Conservation (phyloP, 129 eudicot genomes). For the Calendula officinalis region DNA sequence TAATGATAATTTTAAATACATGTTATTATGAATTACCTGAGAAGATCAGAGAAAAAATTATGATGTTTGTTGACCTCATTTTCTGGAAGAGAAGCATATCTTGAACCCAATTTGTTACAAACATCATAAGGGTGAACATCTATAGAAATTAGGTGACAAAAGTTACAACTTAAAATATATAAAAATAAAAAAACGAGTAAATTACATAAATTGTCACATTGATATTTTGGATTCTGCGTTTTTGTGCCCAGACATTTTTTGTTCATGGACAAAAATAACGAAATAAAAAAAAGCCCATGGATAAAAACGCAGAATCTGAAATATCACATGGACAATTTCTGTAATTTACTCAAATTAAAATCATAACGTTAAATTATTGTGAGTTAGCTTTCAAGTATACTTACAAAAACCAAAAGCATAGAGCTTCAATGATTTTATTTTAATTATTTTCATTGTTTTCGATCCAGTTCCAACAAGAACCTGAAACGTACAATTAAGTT, state of each 20-base stretch:
- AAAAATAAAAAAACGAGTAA: neutral
- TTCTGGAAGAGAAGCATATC: slow-evolving; percentile 61
- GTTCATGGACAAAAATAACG: too few relatives aligned
- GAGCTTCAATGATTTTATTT: slow-evolving; percentile 79
- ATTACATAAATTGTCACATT: too few relatives aligned
- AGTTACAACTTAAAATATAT: slow-evolving; percentile 24
- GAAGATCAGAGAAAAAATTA: slow-evolving; percentile 70
- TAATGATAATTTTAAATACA: neutral
- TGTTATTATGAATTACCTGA: slow-evolving; percentile 47
- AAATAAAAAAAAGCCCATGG: too few relatives aligned
- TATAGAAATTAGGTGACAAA: slow-evolving; percentile 25
- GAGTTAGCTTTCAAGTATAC: slow-evolving; percentile 29
- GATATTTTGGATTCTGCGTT: too few relatives aligned
- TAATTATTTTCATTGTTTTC: slow-evolving; percentile 68
- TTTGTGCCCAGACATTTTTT: too few relatives aligned
- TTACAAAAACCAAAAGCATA: slow-evolving; percentile 97
- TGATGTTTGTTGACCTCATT: slow-evolving; percentile 53
- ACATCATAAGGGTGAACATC: slow-evolving; percentile 93
- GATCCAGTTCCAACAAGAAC: slow-evolving; percentile 99
- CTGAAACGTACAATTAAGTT: slow-evolving; percentile 36
- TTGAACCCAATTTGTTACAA: slow-evolving; percentile 85
- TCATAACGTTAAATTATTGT: too few relatives aligned
- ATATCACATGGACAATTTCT: too few relatives aligned
- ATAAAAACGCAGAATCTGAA: too few relatives aligned
- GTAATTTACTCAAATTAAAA: too few relatives aligned